A percentile compares a stretch with the other conserved stretches of the same genome.
These are phyloP conservation scores for Spirogloea muscicola DNA, from an alignment of 139 green algal species.

Conservation along the genomic window DNA sequence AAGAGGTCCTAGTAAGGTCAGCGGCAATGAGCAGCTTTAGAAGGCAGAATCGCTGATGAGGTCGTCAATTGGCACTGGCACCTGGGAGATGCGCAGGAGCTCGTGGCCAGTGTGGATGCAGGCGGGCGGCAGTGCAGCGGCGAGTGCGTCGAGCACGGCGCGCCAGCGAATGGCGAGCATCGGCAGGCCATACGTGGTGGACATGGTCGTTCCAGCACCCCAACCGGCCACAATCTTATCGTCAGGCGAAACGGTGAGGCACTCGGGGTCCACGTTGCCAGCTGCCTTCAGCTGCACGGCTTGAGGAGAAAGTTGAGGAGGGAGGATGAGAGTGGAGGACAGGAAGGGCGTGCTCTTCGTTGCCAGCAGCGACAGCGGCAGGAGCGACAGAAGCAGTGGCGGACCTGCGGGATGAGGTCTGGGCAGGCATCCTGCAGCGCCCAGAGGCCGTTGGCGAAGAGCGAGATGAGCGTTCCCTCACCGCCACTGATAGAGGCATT, in stretches of 20 bases:
- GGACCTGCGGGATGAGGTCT: not conserved
- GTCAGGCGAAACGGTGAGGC: not conserved
- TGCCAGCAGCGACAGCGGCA: no score
- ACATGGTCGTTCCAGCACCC: conserved; percentile 1
- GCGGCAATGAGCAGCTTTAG: no score
- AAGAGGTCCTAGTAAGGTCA: no score
- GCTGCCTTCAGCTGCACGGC: not conserved
- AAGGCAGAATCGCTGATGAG: no score
- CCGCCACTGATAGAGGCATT: not conserved
- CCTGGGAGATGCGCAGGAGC: not conserved
- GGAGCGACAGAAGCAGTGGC: no score
- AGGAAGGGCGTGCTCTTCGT: no score
- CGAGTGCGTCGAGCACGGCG: not conserved
- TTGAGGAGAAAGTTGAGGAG: no score
- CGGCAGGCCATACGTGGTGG: not conserved
- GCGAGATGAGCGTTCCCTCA: not conserved
- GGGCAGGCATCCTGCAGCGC: not conserved
- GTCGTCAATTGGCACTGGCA: no score
- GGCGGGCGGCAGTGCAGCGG: not conserved
- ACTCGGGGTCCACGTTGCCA: not conserved
- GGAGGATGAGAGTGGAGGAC: no score
- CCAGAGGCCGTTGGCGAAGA: conserved; percentile 5
- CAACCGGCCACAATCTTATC: not conserved
- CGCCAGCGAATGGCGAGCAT: conserved; percentile 23
- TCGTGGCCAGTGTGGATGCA: conserved; percentile 4